phyloP scores from a whole-genome alignment of 441 rosid genomes.

The Hura crepitans region DNA sequence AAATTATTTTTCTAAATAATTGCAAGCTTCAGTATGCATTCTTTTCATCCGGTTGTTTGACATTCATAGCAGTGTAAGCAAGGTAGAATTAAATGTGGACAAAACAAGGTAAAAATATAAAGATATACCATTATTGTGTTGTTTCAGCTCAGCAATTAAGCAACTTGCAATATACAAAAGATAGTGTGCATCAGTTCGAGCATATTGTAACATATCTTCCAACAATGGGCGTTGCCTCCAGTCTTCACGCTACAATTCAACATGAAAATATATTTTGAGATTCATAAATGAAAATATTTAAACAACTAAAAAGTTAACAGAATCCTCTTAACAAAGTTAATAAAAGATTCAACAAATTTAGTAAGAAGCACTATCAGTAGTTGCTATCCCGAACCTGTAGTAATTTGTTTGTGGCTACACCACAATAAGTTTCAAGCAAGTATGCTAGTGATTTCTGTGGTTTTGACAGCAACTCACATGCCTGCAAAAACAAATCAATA shows the following conservation, averaged over 20 bases:
- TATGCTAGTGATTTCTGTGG: constrained; percentile 84
- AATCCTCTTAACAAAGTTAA: not conserved
- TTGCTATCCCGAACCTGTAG: constrained; percentile 56
- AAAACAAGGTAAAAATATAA: not conserved
- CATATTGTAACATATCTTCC: constrained; percentile 75
- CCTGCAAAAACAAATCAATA: constrained; percentile 44
- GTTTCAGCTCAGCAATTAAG: constrained; percentile 65
- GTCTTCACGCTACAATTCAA: constrained; percentile 74
- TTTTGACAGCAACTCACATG: constrained; percentile 78
- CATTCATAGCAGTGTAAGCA: not conserved
- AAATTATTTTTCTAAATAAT: not conserved
- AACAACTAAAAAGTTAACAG: not conserved
- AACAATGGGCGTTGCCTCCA: constrained; percentile 94
- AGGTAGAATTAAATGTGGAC: constrained; percentile 9
- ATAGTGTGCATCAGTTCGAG: constrained; percentile 84
- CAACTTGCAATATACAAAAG: constrained; percentile 62
- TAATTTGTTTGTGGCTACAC: constrained; percentile 72
- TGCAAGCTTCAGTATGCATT: not conserved
- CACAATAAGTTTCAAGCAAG: constrained; percentile 78
- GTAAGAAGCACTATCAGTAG: not conserved
- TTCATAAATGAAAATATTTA: constrained; percentile 13
- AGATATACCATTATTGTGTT: constrained; percentile 50
- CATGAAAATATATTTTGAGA: constrained; percentile 10
- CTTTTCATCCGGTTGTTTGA: not conserved
- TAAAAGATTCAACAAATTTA: constrained; percentile 4